Evolutionary conservation across 345 rosid species (phyloP).

Genomic region (Boechera divaricarpa): DNA sequence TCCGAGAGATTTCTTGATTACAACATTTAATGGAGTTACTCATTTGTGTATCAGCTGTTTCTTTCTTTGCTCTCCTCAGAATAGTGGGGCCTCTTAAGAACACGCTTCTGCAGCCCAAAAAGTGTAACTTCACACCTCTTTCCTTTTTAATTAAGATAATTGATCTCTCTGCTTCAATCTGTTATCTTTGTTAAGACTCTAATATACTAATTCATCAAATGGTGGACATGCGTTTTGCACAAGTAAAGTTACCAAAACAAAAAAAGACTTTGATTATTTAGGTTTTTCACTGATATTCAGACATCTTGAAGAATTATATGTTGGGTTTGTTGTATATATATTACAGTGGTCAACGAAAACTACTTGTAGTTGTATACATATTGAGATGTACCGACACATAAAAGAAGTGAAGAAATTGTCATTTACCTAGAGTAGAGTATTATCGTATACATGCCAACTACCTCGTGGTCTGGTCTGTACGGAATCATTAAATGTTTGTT

Average conservation of each 20-base stretch:
- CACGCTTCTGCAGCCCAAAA: constrained; percentile 37
- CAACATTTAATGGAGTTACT: constrained; percentile 33
- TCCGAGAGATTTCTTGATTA: constrained; percentile 26
- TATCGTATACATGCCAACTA: constrained; percentile 26
- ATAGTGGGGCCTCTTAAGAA: constrained; percentile 32
- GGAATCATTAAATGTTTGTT: constrained; percentile 33
- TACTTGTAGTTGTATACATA: constrained; percentile 12
- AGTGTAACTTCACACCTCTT: constrained; percentile 28
- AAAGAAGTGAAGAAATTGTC: constrained; percentile 30
- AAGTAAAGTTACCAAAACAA: constrained; percentile 17
- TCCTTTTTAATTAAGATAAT: constrained; percentile 8
- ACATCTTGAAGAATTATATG: constrained; percentile 2
- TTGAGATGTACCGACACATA: constrained; percentile 30
- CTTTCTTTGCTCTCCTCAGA: constrained; percentile 17
- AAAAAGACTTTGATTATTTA: constrained; percentile 6
- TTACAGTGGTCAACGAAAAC: constrained; percentile 19
- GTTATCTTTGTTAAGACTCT: not conserved
- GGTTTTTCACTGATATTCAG: not conserved
- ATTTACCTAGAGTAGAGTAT: constrained; percentile 10
- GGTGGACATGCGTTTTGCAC: not conserved
- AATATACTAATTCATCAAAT: constrained; percentile 6
- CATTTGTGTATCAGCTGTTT: constrained; percentile 13
- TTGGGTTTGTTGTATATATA: not conserved
- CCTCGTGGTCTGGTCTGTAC: constrained; percentile 45
- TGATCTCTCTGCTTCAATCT: constrained; percentile 25